Base-by-base conservation (phyloP, 2,329 filamentous ascomycete species). In the Ophiostoma sp. region DNA sequence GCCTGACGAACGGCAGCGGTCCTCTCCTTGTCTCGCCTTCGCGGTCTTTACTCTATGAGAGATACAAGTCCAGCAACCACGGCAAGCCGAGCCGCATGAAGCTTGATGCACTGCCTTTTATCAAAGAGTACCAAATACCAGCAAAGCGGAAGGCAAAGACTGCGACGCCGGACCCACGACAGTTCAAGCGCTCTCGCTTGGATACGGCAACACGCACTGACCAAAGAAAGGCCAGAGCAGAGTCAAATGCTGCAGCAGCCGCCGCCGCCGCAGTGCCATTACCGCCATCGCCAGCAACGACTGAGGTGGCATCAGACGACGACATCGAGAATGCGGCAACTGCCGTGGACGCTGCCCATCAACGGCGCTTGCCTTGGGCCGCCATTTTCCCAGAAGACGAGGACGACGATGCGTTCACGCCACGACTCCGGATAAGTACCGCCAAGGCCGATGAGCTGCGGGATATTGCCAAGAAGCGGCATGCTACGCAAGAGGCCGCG, bases 391-490 rank as follows among this genome's bases (percentile, higher is more conserved):
- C 72, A 1, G 73, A 72, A 6, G 72, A 75, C 11, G 73, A 75
- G 0, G 59, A 69, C 2, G 68, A 73, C 0, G 74, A 69, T 19
- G 12, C 25, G 12, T 68, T 50, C 19, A 28, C 33, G 36, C 76
- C 74, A 12, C 73, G 72, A 3, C 73, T 78, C 11, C 75, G 71
- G 28, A 78, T 79, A 70, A 79, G 78, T 59, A 19, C 64, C 1
- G 74, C 75, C 68, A 79, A 80, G 72, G 74, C 76, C 5, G 78
- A 78, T 48, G 78, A 79, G 69, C 76, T 77, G 69, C 76, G 73
- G 4, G 73, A 50, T 33, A 70, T 73, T 63, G 74, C 72, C 11
- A 76, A 75, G 52, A 52, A 74, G 52, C 75, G 73, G 72, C 74
- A 68, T 3, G 76, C 74, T 1, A 75, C 74, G 11, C 48, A 74